Evolutionary conservation across 2,329 filamentous ascomycete genomes (phyloP), one percentile per base, ranked within the genome.

Genomic region (Blastomyces emzantsi): DNA sequence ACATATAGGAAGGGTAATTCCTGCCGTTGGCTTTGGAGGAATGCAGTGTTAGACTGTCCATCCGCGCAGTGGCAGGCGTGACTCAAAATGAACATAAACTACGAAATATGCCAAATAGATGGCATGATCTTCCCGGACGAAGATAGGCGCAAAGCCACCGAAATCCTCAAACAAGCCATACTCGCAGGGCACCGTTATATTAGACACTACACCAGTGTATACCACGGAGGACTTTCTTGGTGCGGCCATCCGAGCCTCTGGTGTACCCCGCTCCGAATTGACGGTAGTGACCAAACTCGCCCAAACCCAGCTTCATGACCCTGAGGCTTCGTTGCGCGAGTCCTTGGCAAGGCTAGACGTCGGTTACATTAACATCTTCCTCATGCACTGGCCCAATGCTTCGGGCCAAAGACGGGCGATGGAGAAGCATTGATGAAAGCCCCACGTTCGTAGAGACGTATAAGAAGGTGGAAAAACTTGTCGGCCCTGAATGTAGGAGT

Each of bases 361-460:
- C 19, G 54, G 33, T 17, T 57, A 57, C n/a, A 41, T 57, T 22
- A 33, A 57, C 13, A 57, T 57, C 19, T 57, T 36, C 54, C 54
- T 57, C 33, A 17, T 57, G 9, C 54, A 57, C 36, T 57, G 54
- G 54, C 54, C 54, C 30, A 39, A 22, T 39, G 30, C 17, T 36
- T 22, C 33, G 11, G 54, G 54, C n/a, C n/a, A 3, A 15, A 33
- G 54, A 39, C n/a, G 54, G 54, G 17, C 15, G 33, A 33, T 57
- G 33, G 28, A 57, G 33, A 13, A n/a, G 15, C 28, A 39, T 57
- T 25, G 54, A 57, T 11, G 28, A 57, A 22, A 57, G 54, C 3
- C 54, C 54, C 15, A 57, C 54, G 17, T 57, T 57, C n/a, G 54
- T 57, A 33, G 54, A 57, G 54, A 57, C 54, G 9, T 57, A 33